Evolutionary conservation across 1,284 basidiomycete genomes (phyloP).

Genomic region (Puccinia triticina): DNA sequence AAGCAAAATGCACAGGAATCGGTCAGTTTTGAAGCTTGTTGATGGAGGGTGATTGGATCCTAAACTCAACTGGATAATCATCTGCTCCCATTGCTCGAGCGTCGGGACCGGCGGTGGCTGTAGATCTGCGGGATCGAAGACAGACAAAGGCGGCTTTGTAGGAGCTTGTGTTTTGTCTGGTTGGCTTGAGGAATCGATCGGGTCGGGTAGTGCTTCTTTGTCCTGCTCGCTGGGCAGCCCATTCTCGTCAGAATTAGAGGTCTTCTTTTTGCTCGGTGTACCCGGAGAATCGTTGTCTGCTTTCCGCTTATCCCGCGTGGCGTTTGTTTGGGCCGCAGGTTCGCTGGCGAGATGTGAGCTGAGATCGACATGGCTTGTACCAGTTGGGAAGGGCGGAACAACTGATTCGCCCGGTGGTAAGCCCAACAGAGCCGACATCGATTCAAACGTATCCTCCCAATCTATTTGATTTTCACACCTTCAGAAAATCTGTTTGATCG

Average conservation of each 20-base stretch:
- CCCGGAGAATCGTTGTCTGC: conserved; percentile 29
- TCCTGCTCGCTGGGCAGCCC: conserved; percentile 53
- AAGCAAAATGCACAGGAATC: not conserved
- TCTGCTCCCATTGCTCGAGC: conserved; percentile 43
- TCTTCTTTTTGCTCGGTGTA: conserved; percentile 52
- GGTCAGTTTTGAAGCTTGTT: not conserved
- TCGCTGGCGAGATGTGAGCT: not conserved
- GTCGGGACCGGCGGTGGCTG: conserved; percentile 59
- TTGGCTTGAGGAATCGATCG: not conserved
- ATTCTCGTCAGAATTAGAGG: conserved; percentile 50
- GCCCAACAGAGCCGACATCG: conserved; percentile 19
- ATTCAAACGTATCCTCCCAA: conserved; percentile 66
- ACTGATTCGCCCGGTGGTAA: conserved; percentile 27
- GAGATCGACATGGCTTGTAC: not conserved
- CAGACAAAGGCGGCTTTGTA: conserved; percentile 19
- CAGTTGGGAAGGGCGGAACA: conserved; percentile 32
- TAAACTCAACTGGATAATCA: conserved; percentile 43
- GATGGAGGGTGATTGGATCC: not conserved
- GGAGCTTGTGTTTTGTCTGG: not conserved
- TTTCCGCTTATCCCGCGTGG: conserved; percentile 32
- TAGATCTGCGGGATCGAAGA: conserved; percentile 43
- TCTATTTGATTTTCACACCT: conserved; percentile 62
- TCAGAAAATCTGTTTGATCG: not conserved
- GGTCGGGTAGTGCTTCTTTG: conserved; percentile 1
- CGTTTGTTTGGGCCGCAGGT: not conserved